phyloP scores from a whole-genome alignment of 2,329 filamentous ascomycete genomes.

The Helicocarpus griseus region DNA sequence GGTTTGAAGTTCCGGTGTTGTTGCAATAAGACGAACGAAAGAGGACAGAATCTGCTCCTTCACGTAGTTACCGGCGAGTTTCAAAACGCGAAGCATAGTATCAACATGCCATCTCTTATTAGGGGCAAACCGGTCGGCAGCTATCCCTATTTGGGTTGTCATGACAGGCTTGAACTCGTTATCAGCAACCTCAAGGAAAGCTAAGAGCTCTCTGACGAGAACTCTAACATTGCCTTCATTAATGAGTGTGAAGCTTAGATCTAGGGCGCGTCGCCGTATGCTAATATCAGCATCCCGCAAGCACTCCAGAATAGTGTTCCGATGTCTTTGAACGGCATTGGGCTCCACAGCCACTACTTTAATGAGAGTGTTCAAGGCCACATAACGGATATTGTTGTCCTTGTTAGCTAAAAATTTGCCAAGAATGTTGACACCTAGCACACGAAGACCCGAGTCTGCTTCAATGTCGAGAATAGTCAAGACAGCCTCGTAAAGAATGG shows the following conservation, averaged over 20 bases:
- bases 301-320: slow-evolving; percentile 96
- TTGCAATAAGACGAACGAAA: slow-evolving; percentile 90
- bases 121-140: slow-evolving; percentile 88
- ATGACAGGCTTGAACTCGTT: slow-evolving; percentile 98
- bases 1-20: slow-evolving; percentile 85
- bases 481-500: slow-evolving; percentile 94
- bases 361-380: slow-evolving; percentile 91
- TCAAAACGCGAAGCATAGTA: slow-evolving; percentile 89
- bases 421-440: slow-evolving; percentile 94
- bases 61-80: slow-evolving; percentile 89
- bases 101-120: slow-evolving; percentile 99
- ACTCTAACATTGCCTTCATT: slow-evolving; percentile 95
- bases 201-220: slow-evolving; percentile 81
- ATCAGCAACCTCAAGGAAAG: slow-evolving; percentile 93
- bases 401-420: slow-evolving; percentile 98
- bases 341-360: slow-evolving; percentile 97
- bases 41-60: slow-evolving; percentile 97
- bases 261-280: slow-evolving; percentile 87
- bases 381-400: slow-evolving; percentile 98
- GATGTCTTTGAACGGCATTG: slow-evolving; percentile 91
- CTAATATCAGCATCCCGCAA: slow-evolving; percentile 95
- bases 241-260: slow-evolving; percentile 95
- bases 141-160: slow-evolving; percentile 96
- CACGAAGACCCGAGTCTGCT: slow-evolving; percentile 86
- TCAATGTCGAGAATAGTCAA: slow-evolving; percentile 97